Evolutionary conservation across 805 yeast genomes (phyloP), one percentile per base, ranked within the genome.

Genomic region (Starmerella asiatica): DNA sequence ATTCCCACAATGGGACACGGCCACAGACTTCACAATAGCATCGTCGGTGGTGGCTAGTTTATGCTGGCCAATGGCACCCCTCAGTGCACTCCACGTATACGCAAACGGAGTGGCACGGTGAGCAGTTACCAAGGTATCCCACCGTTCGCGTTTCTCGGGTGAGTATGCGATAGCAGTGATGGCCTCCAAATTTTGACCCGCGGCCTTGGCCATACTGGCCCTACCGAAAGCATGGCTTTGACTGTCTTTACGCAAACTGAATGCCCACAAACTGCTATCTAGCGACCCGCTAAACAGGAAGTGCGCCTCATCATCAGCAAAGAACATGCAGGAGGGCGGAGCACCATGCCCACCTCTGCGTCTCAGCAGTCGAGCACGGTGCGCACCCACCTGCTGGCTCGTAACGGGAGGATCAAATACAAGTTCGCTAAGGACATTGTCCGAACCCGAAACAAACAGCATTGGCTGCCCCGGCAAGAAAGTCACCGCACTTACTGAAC

Each of bases 311-410:
- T 44, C 45, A 26, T 43, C 79, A 4, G 93, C 82, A 59, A 91
- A 91, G 19, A 65, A 63, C 30, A 91, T 73, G 4, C 73, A 56
- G 0, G 79, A 68, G 2, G 97, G 93, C 3, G 98, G 94, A 23
- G 81, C 79, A 3, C 94, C 75, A 58, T 91, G 98, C n/a, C 99
- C 99, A 52, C 96, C 97, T 56, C 98, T 73, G 1, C 93, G 80
- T 57, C 98, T 74, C 52, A 93, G 66, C 44, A 77, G 75, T 55
- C 98, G 76, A 32, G 98, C 97, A 2, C 48, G 36, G 26, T 49
- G 52, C 2, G 36, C 40, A 1, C 95, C 94, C 11, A 85, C 73
- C 4, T 81, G 77, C 24, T 83, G 74, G 2, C 77, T 65, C 4
- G 77, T 61, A 37, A 86, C 63, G 1, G 91, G 73, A 2, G 96